These are phyloP conservation scores for Exophiala lecanii-corni DNA, from an alignment of 2,329 filamentous ascomycete genomes.

Conservation along the genomic window DNA sequence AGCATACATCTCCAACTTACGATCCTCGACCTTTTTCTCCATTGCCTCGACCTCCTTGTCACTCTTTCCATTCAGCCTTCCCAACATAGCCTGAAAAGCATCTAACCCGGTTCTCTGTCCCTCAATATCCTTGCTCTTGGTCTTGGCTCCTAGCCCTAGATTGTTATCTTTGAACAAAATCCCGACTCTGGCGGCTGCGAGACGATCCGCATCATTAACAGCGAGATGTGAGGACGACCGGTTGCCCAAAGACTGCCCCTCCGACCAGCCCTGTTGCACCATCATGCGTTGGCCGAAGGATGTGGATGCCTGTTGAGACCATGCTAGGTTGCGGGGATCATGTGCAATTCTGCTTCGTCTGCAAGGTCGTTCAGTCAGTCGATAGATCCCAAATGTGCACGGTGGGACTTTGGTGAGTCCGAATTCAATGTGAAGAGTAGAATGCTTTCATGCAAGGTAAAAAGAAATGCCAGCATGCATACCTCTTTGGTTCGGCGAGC, in stretches of 20 bases:
- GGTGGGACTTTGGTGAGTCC: too few relatives aligned
- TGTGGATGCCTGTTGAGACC: conserved; percentile 69
- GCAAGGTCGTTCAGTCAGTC: too few relatives aligned
- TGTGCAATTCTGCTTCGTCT: conserved; percentile 69
- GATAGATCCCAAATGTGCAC: too few relatives aligned
- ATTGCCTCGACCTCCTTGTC: conserved; percentile 69
- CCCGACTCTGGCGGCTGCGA: conserved; percentile 23
- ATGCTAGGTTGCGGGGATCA: conserved; percentile 94
- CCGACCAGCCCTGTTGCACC: conserved; percentile 82
- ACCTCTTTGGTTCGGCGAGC: conserved; percentile 52
- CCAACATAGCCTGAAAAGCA: conserved; percentile 79
- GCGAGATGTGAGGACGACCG: conserved; percentile 62
- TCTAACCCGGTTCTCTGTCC: conserved; percentile 77
- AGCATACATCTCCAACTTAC: conserved; percentile 69
- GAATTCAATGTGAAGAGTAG: too few relatives aligned
- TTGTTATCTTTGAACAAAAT: conserved; percentile 74
- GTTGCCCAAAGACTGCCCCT: conserved; percentile 76
- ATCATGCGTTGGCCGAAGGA: conserved; percentile 89
- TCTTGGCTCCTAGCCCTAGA: conserved; percentile 73
- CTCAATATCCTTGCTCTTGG: conserved; percentile 62
- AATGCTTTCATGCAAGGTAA: too few relatives aligned
- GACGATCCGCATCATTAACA: conserved; percentile 14
- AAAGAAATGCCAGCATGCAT: not conserved
- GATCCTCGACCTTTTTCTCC: conserved; percentile 61
- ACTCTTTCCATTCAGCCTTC: conserved; percentile 81